These are phyloP conservation scores for Melaleuca quinquenervia DNA, from an alignment of 345 rosid species.

Conservation along the genomic window DNA sequence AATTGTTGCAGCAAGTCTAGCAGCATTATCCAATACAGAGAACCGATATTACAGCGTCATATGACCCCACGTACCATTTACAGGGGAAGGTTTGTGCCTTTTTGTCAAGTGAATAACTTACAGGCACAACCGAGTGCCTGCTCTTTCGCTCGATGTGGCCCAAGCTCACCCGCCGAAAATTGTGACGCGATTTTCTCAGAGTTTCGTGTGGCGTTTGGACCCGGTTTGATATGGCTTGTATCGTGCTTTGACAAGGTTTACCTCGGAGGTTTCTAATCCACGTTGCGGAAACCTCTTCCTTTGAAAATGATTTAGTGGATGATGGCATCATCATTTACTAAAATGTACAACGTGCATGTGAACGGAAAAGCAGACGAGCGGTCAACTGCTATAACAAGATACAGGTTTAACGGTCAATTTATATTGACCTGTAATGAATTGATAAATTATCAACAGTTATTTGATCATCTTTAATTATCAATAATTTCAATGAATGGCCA, in stretches of 20 bases:
- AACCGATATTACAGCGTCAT: neutral
- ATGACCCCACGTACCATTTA: neutral
- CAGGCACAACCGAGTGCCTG: neutral
- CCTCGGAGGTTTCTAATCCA: neutral
- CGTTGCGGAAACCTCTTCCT: neutral
- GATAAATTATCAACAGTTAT: neutral
- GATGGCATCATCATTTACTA: neutral
- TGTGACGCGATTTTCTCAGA: neutral
- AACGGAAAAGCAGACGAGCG: no score
- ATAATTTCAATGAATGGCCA: no score
- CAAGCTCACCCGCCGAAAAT: neutral
- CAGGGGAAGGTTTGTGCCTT: neutral
- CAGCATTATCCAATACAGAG: neutral
- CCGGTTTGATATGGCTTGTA: neutral
- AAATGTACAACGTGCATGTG: no score
- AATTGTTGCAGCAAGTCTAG: neutral
- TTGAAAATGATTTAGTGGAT: neutral
- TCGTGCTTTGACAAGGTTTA: neutral
- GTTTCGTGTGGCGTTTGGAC: neutral
- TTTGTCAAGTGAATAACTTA: neutral
- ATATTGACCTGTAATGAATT: neutral
- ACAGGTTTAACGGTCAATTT: neutral
- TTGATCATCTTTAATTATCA: no score
- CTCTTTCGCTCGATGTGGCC: neutral
- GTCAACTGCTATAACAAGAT: no score